Evolutionary conservation across 257 asterid species (phyloP).

Genomic region (Lantana camara): DNA sequence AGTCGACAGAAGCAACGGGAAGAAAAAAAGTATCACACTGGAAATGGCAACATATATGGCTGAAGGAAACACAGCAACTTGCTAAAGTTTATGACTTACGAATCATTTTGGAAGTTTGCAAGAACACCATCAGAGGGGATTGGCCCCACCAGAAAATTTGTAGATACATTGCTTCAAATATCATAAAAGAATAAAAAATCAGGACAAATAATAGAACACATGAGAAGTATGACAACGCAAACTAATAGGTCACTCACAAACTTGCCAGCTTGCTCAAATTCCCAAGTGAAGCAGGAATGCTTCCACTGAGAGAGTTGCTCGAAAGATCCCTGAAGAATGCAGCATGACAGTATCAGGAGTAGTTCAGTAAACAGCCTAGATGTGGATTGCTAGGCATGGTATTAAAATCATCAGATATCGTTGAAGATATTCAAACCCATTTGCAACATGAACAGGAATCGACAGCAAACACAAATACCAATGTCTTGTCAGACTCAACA

Average conservation of each 20-base stretch:
- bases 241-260: constrained; percentile 63
- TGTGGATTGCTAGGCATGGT: constrained; percentile 13
- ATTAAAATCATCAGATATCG: constrained; percentile 22
- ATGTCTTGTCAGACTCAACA: no score
- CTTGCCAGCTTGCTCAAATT: constrained; percentile 65
- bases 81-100: constrained; percentile 58
- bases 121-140: constrained; percentile 87
- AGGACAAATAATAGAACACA: constrained; percentile 29
- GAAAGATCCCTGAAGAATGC: constrained; percentile 84
- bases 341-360: constrained; percentile 11
- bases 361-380: constrained; percentile 8
- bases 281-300: constrained; percentile 89
- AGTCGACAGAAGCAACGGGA: constrained; percentile 17
- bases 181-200: constrained; percentile 32
- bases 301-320: constrained; percentile 96
- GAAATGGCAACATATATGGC: constrained; percentile 8
- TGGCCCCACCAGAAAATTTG: constrained; percentile 87
- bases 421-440: constrained; percentile 11
- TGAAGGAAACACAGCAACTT: constrained; percentile 11
- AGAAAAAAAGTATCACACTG: constrained; percentile 14
- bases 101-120: constrained; percentile 62
- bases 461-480: neutral
- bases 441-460: neutral
- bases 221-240: constrained; percentile 18
- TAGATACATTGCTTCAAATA: constrained; percentile 85